phyloP scores from a whole-genome alignment of 257 asterid genomes.

The Primulina eburnea region DNA sequence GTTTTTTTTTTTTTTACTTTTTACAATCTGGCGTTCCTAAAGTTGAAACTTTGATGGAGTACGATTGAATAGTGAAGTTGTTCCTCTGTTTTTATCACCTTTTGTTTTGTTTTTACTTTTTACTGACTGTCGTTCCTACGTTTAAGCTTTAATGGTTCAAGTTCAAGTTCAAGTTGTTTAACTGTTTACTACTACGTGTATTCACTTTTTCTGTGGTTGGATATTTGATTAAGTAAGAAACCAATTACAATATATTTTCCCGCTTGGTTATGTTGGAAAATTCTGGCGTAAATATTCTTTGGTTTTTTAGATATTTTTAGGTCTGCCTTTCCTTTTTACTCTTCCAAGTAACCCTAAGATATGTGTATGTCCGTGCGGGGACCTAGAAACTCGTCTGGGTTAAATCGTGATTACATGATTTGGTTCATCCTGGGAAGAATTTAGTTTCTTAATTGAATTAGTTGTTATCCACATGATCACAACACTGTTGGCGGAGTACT shows the following conservation, averaged over 20 bases:
- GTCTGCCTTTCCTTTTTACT: not conserved
- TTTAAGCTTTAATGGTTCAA: not conserved
- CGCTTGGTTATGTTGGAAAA: no score
- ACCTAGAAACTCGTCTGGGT: not conserved
- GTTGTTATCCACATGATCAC: not conserved
- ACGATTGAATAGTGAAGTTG: slow-evolving; percentile 19
- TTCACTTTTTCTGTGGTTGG: not conserved
- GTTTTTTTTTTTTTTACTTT: not conserved
- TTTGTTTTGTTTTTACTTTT: not conserved
- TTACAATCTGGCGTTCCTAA: slow-evolving; percentile 14
- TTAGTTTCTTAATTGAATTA: slow-evolving; percentile 3
- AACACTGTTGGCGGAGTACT: not conserved
- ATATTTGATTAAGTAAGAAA: not conserved
- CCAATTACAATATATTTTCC: not conserved
- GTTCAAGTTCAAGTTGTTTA: not conserved
- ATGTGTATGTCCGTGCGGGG: not conserved
- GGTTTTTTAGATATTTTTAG: no score
- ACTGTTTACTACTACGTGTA: not conserved
- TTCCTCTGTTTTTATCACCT: not conserved
- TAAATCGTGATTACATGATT: not conserved
- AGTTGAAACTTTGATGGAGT: not conserved
- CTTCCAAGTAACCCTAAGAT: not conserved
- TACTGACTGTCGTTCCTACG: slow-evolving; percentile 12
- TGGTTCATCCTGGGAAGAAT: not conserved
- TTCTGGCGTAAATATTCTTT: no score